Percentiles rank a stretch among this genome's conserved stretches.
These are phyloP conservation scores for Suhomyces faveliae DNA, from an alignment of 805 yeast genomes.

Conservation along the genomic window DNA sequence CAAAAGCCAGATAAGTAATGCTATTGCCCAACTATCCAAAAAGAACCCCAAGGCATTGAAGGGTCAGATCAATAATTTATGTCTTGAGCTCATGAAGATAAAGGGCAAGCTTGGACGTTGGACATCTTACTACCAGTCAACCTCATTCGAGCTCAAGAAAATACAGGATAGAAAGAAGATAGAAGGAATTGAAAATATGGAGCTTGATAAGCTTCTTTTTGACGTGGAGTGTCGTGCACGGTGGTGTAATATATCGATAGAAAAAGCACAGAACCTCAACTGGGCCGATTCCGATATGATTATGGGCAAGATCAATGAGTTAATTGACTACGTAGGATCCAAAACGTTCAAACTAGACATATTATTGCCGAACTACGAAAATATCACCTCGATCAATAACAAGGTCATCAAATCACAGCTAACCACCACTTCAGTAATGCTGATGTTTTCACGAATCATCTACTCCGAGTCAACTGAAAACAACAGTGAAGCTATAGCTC, in stretches of 20 bases:
- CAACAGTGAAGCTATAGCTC: slow-evolving; percentile 31
- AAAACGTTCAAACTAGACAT: slow-evolving; percentile 25
- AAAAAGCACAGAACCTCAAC: slow-evolving; percentile 26
- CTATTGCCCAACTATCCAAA: slow-evolving; percentile 18
- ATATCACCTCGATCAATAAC: slow-evolving; percentile 55
- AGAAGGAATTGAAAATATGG: not conserved
- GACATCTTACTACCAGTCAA: slow-evolving; percentile 38
- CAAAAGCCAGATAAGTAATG: slow-evolving; percentile 24
- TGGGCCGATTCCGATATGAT: slow-evolving; percentile 32
- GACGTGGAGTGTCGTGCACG: slow-evolving; percentile 18
- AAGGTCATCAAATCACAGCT: slow-evolving; percentile 56
- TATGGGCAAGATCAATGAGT: slow-evolving; percentile 20
- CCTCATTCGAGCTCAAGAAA: slow-evolving; percentile 6
- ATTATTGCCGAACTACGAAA: slow-evolving; percentile 54
- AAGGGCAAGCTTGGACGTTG: slow-evolving; percentile 49
- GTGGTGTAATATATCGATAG: slow-evolving; percentile 36
- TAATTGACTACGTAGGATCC: slow-evolving; percentile 12
- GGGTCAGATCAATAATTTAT: slow-evolving; percentile 31
- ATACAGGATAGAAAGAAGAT: not conserved
- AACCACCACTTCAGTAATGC: slow-evolving; percentile 68
- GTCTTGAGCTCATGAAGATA: slow-evolving; percentile 38
- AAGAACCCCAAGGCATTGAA: slow-evolving; percentile 23
- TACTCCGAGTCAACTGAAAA: slow-evolving; percentile 29
- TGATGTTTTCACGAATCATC: slow-evolving; percentile 58
- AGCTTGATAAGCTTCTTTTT: not conserved